Conservation (phyloP, 148 eudicot species). For the Amaranthus hypochondriacus region DNA sequence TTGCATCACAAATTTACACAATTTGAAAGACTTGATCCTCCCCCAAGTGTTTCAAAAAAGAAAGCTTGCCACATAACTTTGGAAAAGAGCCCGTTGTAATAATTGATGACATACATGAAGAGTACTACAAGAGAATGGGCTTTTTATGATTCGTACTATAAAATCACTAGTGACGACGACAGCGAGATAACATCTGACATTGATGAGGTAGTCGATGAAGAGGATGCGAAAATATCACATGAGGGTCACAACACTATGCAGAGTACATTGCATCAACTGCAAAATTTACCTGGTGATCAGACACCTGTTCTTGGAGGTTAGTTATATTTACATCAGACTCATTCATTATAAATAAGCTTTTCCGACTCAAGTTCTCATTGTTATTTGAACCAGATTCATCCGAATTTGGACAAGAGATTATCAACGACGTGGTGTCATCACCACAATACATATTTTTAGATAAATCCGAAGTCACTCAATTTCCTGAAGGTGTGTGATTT, state of each 20-base stretch:
- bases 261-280: not conserved
- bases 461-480: no score
- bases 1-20: not conserved
- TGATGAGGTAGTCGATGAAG: not conserved
- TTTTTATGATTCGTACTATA: not conserved
- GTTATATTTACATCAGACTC: not conserved
- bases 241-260: not conserved
- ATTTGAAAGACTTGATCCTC: not conserved
- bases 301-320: not conserved
- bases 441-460: no score
- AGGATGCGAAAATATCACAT: not conserved
- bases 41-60: not conserved
- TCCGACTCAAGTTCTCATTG: no score
- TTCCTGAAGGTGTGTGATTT: no score
- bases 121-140: not conserved
- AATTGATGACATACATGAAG: not conserved
- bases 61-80: not conserved
- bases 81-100: not conserved
- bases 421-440: no score
- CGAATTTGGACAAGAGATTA: no score
- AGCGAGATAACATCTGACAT: not conserved
- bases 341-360: no score
- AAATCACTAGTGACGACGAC: not conserved
- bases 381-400: no score
- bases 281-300: not conserved